A percentile compares a stretch with the other conserved stretches of the same genome.
These are phyloP conservation scores for Zangia roseola DNA, from an alignment of 768 basidiomycete genomes.

Conservation along the genomic window DNA sequence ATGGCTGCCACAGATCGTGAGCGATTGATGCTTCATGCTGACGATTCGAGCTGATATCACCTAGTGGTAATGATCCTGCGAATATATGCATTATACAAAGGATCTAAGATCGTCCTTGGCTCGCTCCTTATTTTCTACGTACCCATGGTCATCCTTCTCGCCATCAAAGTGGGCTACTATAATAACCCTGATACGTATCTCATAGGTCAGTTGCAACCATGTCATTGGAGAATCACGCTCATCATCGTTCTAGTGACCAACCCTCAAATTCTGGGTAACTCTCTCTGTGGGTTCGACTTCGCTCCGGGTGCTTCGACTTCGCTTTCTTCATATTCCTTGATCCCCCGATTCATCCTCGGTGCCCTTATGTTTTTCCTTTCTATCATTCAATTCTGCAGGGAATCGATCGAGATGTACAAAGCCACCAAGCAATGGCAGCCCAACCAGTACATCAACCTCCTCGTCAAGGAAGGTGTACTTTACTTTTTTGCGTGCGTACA, in stretches of 20 bases:
- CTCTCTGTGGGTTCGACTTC: slow-evolving; percentile 7
- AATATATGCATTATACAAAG: slow-evolving; percentile 22
- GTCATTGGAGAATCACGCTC: not conserved
- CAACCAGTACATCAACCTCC: slow-evolving; percentile 16
- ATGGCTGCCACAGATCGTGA: slow-evolving; percentile 19
- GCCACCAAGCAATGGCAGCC: slow-evolving; percentile 5
- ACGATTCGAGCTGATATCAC: not conserved
- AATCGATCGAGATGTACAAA: slow-evolving; percentile 9
- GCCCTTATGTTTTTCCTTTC: slow-evolving; percentile 11
- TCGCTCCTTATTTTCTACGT: slow-evolving; percentile 15
- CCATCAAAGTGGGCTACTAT: not conserved
- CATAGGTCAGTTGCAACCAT: slow-evolving; percentile 2
- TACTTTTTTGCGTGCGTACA: slow-evolving; percentile 21
- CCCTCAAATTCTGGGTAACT: slow-evolving; percentile 12
- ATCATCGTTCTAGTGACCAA: slow-evolving; percentile 7
- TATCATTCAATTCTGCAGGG: slow-evolving; percentile 1
- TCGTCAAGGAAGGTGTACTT: slow-evolving; percentile 15
- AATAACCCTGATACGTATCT: slow-evolving; percentile 8
- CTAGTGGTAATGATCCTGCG: slow-evolving; percentile 25
- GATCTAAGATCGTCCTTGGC: slow-evolving; percentile 12
- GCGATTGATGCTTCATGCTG: not conserved
- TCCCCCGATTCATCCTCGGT: slow-evolving; percentile 14
- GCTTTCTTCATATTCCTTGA: slow-evolving; percentile 8
- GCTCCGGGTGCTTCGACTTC: not conserved
- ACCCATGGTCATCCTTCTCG: not conserved